Conservation (phyloP, 1,284 basidiomycete genomes). For the Gymnopus androsaceus region DNA sequence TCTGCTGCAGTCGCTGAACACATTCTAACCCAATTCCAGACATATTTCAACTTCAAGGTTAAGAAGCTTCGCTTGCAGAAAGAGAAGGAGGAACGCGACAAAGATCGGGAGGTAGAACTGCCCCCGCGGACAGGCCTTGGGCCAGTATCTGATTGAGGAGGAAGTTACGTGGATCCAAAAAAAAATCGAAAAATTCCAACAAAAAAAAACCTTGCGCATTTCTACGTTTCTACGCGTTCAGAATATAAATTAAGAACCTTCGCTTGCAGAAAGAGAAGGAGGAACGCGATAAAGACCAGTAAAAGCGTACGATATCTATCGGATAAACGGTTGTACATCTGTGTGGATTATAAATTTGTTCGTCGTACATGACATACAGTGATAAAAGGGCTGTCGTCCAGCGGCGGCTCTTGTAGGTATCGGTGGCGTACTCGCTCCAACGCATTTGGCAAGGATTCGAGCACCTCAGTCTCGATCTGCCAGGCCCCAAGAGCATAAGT, state of each 20-base stretch:
- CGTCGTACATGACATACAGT: constrained; percentile 38
- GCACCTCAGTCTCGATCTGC: constrained; percentile 65
- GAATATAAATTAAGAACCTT: constrained; percentile 65
- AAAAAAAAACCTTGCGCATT: too few species aligned
- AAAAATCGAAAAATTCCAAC: too few species aligned
- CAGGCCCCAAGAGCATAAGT: constrained; percentile 64
- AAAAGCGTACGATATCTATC: background rate
- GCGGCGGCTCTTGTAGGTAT: constrained; percentile 52
- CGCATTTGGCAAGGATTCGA: constrained; percentile 32
- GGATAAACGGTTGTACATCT: background rate
- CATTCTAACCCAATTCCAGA: constrained; percentile 41
- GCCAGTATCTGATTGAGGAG: too few species aligned
- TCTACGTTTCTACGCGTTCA: too few species aligned
- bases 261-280: constrained; percentile 46
- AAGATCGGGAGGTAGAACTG: constrained; percentile 23
- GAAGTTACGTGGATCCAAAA: too few species aligned
- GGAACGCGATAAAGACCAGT: constrained; percentile 40
- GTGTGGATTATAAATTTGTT: background rate
- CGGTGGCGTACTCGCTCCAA: constrained; percentile 41
- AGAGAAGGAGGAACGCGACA: constrained; percentile 47
- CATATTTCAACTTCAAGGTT: constrained; percentile 69
- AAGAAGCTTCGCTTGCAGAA: constrained; percentile 54
- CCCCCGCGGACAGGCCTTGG: too few species aligned
- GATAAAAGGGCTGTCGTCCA: constrained; percentile 42
- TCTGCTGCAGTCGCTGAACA: constrained; percentile 9